Evolutionary conservation across 306 rosid species (phyloP).

Genomic region (Fragaria iinumae): DNA sequence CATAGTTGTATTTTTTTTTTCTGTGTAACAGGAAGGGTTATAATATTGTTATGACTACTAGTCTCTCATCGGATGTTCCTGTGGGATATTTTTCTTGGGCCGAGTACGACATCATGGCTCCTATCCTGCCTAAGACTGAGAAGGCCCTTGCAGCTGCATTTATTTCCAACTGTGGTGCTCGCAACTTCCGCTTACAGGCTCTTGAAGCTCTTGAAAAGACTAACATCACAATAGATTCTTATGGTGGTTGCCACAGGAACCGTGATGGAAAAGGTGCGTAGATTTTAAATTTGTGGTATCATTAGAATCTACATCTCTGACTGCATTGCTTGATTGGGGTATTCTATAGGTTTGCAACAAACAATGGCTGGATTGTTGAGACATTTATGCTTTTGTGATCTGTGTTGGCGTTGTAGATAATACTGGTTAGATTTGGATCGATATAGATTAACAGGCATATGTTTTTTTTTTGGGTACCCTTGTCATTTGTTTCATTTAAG

Average conservation of each 20-base stretch:
- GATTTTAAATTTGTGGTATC: neutral
- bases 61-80: slow-evolving; percentile 98
- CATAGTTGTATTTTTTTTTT: slow-evolving; percentile 18
- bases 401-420: neutral
- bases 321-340: neutral
- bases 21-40: slow-evolving; percentile 67
- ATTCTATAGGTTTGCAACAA: neutral
- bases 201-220: slow-evolving; percentile 80
- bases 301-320: neutral
- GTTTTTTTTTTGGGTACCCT: neutral
- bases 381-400: neutral
- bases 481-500: neutral
- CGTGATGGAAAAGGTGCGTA: slow-evolving; percentile 68
- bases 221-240: slow-evolving; percentile 69
- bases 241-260: slow-evolving; percentile 91
- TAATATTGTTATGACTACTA: slow-evolving; percentile 84
- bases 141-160: slow-evolving; percentile 91
- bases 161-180: slow-evolving; percentile 96
- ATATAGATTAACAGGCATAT: neutral
- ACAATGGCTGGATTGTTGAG: neutral
- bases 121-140: slow-evolving; percentile 76
- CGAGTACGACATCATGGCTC: slow-evolving; percentile 96
- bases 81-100: slow-evolving; percentile 99
- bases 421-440: neutral
- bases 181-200: slow-evolving; percentile 91